phyloP scores from a whole-genome alignment of 441 rosid genomes.

The Euphorbia corollata region DNA sequence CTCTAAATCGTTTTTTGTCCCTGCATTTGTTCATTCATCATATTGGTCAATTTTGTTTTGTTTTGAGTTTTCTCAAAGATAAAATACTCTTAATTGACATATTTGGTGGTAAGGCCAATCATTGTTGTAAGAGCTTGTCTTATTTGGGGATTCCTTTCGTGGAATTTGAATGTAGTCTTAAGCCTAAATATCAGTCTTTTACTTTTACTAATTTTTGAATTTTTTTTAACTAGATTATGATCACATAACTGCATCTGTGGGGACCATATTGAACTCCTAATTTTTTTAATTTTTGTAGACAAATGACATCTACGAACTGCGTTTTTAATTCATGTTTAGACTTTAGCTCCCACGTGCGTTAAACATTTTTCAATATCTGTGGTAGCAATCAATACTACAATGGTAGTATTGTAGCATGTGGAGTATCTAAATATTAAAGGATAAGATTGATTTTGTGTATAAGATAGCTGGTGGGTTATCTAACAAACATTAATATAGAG shows the following conservation, averaged over 20 bases:
- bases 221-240: neutral
- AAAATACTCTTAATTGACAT: too few relatives aligned
- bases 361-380: neutral
- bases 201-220: neutral
- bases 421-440: neutral
- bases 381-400: neutral
- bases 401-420: constrained; percentile 10
- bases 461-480: neutral
- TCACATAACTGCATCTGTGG: constrained; percentile 6
- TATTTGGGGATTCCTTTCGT: neutral
- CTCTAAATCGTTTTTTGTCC: neutral
- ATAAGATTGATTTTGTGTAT: neutral
- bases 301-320: neutral
- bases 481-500: constrained; percentile 10
- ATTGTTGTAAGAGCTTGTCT: too few relatives aligned
- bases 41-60: too few relatives aligned
- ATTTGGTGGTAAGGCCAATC: too few relatives aligned
- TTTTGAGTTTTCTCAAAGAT: too few relatives aligned
- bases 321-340: neutral
- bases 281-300: neutral
- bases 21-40: too few relatives aligned
- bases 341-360: constrained; percentile 5
- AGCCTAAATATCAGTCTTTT: constrained; percentile 7
- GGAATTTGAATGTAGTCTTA: neutral
- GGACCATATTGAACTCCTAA: constrained; percentile 1